Evolutionary conservation across 768 basidiomycete species (phyloP), one percentile per base, ranked within the genome.

Genomic region (Piloderma croceum): DNA sequence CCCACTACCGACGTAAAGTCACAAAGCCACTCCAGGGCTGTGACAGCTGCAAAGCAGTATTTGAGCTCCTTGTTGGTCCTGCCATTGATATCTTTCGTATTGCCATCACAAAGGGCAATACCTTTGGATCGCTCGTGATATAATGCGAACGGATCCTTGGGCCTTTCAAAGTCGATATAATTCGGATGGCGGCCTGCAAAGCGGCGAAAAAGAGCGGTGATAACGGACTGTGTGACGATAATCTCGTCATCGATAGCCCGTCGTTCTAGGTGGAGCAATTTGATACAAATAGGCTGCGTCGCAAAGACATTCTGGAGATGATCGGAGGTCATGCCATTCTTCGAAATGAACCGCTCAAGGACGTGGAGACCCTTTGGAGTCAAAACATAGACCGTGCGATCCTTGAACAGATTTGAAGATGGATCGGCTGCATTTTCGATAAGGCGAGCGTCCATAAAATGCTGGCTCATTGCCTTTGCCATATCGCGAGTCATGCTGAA

Each of bases 401-500:
- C 96, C 68, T 97, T 97, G 83, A 99, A 99, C 29, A 88, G 74
- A 52, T 84, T 83, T 12, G 86, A 85, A 18, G 75, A 72, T 24
- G 85, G 84, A 65, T 99, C 96, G 13, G 89, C 79, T 12, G 91
- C 94, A 59, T 97, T 97, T 66, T 97, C 93, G 49, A 98, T 92
- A 47, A 98, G 74, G 49, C 92, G 89, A 43, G 96, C 92, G 51
- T 98, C 96, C 90, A 99, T 96, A 59, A 98, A 98, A 60, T 98
- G 92, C 65, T 99, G 96, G 68, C 90, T 89, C 84, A 99, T 98
- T 24, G 90, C 91, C 69, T 97, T 98, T 48, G 96, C 96, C 89
- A 99, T 98, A 33, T 99, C 96, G 52, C 96, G 85, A 51, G 91
- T 90, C 96, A 99, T 98, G 46, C 91, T 91, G 70, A 99, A 99